phyloP scores from a whole-genome alignment of 345 rosid genomes.

The Salix arbutifolia region DNA sequence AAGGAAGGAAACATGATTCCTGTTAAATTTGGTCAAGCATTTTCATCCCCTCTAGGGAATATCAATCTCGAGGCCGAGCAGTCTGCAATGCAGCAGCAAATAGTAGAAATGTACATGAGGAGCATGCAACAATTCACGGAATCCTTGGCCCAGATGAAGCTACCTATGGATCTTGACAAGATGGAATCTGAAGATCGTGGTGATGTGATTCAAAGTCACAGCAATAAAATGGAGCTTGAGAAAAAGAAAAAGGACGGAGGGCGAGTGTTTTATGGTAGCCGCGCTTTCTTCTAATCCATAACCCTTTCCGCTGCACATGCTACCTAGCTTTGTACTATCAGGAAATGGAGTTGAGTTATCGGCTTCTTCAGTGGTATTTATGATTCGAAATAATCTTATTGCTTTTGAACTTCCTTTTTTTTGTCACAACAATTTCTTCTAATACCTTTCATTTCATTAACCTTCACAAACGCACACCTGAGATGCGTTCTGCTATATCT shows the following conservation, averaged over 20 bases:
- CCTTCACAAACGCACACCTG: not conserved
- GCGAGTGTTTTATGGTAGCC: conserved; percentile 86
- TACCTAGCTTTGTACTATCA: not conserved
- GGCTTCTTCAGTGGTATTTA: conserved; percentile 2
- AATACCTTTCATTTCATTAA: conserved; percentile 1
- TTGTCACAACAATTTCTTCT: not conserved
- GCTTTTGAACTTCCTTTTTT: not conserved
- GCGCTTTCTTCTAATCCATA: conserved; percentile 75
- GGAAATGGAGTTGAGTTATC: conserved; percentile 3
- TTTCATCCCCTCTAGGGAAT: conserved; percentile 40
- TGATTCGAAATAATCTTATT: not conserved
- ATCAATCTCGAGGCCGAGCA: conserved; percentile 61
- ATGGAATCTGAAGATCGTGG: conserved; percentile 27
- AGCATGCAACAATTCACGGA: conserved; percentile 92
- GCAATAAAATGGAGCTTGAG: conserved; percentile 31
- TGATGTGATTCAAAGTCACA: conserved; percentile 39
- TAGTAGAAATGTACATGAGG: conserved; percentile 96
- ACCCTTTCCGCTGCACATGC: not conserved
- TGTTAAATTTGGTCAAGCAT: conserved; percentile 26
- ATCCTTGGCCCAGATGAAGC: conserved; percentile 87
- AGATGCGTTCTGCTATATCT: not conserved
- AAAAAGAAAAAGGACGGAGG: conserved; percentile 84
- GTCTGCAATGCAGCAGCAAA: conserved; percentile 87
- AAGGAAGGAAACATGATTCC: conserved; percentile 17
- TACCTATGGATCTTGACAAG: conserved; percentile 74